These are phyloP conservation scores for Dendryphion nanum DNA, from an alignment of 2,329 filamentous ascomycete genomes.

Conservation along the genomic window DNA sequence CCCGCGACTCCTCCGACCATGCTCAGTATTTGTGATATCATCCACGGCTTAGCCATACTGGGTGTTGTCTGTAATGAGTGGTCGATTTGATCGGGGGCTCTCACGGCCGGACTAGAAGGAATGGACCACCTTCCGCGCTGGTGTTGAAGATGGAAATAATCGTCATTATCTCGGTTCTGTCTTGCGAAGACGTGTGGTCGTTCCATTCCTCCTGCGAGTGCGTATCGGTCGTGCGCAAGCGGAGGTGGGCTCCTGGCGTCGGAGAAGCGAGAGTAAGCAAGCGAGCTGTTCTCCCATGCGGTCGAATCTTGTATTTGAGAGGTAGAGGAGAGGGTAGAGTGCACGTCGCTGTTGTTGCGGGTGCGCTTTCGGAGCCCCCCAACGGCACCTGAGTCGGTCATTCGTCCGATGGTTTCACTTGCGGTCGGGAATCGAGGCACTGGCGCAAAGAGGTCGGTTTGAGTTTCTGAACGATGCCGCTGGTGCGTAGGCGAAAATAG, in stretches of 20 bases:
- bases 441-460: slow-evolving; percentile 19
- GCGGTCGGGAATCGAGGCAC: slow-evolving; percentile 21
- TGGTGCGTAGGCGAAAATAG: slow-evolving; percentile 20
- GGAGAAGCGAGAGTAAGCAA: slow-evolving; percentile 19
- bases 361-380: slow-evolving; percentile 31
- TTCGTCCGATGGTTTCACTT: slow-evolving; percentile 26
- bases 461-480: slow-evolving; percentile 14
- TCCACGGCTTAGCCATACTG: slow-evolving; percentile 24
- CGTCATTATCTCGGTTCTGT: slow-evolving; percentile 42
- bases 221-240: slow-evolving; percentile 53
- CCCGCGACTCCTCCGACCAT: slow-evolving; percentile 68
- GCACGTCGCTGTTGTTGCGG: slow-evolving; percentile 17
- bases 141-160: slow-evolving; percentile 38
- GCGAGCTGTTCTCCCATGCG: slow-evolving; percentile 18
- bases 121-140: slow-evolving; percentile 37
- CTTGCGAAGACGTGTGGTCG: slow-evolving; percentile 42
- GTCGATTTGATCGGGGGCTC: slow-evolving; percentile 2
- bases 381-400: slow-evolving; percentile 27
- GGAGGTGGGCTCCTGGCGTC: slow-evolving; percentile 40
- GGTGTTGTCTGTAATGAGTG: slow-evolving; percentile 15
- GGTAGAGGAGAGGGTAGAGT: slow-evolving; percentile 9
- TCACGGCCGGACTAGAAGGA: slow-evolving; percentile 24
- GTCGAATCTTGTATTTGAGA: slow-evolving; percentile 13
- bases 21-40: slow-evolving; percentile 50
- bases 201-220: slow-evolving; percentile 51